These are phyloP conservation scores for Geranomyces variabilis DNA, from an alignment of 192 early-diverging fungal genomes.

Conservation along the genomic window DNA sequence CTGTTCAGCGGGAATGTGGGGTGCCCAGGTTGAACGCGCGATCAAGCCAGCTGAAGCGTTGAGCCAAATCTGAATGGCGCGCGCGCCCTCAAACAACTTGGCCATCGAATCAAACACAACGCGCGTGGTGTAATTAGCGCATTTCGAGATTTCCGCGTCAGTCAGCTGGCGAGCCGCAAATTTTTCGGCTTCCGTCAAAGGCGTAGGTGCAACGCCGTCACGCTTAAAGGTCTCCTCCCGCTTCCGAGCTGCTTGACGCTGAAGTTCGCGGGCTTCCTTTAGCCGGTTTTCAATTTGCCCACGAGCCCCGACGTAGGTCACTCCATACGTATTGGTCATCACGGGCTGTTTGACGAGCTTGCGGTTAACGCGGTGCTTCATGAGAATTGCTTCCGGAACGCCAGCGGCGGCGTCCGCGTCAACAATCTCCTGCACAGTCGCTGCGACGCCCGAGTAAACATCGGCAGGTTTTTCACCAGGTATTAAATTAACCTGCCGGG, in stretches of 20 bases:
- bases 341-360: slow-evolving; percentile 99
- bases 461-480: slow-evolving; percentile 86
- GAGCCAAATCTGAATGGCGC: slow-evolving; percentile 92
- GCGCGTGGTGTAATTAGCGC: slow-evolving; percentile 76
- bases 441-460: slow-evolving; percentile 88
- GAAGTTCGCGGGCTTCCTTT: slow-evolving; percentile 59
- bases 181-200: not conserved
- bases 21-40: slow-evolving; percentile 71
- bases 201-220: not conserved
- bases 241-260: not conserved
- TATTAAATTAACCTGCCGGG: slow-evolving; percentile 84
- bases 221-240: not conserved
- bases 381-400: slow-evolving; percentile 63
- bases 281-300: slow-evolving; percentile 84
- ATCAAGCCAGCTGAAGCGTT: slow-evolving; percentile 84
- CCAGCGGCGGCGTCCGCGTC: slow-evolving; percentile 68
- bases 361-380: slow-evolving; percentile 75
- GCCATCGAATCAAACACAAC: slow-evolving; percentile 85
- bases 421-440: slow-evolving; percentile 68
- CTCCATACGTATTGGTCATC: slow-evolving; percentile 99
- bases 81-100: slow-evolving; percentile 85
- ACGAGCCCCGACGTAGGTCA: slow-evolving; percentile 92
- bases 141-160: slow-evolving; percentile 61
- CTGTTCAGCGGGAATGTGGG: slow-evolving; percentile 45
- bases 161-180: slow-evolving; percentile 42